These are phyloP conservation scores for Neurospora sp. DNA, from an alignment of 495 filamentous ascomycete genomes.

Conservation along the genomic window DNA sequence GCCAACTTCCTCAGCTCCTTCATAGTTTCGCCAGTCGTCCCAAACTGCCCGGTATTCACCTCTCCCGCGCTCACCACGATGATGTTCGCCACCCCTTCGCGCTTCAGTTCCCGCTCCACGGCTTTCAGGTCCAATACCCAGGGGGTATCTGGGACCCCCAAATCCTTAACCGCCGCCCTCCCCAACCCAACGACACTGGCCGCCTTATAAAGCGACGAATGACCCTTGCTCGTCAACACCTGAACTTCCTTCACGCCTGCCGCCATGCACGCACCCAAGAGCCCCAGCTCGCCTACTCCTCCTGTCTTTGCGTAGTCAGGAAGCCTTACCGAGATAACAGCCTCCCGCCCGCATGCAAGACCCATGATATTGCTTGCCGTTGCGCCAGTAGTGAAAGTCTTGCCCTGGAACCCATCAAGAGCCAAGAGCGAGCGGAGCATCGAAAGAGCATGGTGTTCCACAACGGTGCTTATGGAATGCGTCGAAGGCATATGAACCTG, in stretches of 20 bases:
- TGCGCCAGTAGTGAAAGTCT: conserved; percentile 82
- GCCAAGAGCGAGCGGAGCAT: conserved; percentile 60
- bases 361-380: conserved; percentile 81
- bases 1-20: conserved; percentile 54
- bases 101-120: conserved; percentile 39
- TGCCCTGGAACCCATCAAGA: conserved; percentile 49
- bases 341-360: conserved; percentile 66
- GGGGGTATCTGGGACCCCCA: conserved; percentile 42
- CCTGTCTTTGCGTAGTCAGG: background rate
- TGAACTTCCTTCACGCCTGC: conserved; percentile 58
- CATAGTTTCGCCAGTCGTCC: conserved; percentile 53
- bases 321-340: conserved; percentile 39
- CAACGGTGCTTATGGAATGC: conserved; percentile 60
- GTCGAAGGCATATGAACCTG: conserved; percentile 63
- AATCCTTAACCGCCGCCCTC: conserved; percentile 50
- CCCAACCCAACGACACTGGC: conserved; percentile 75
- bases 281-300: conserved; percentile 56
- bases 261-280: conserved; percentile 53
- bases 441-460: conserved; percentile 61
- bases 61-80: conserved; percentile 74
- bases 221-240: conserved; percentile 68
- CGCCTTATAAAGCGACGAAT: conserved; percentile 76
- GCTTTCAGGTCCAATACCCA: conserved; percentile 58
- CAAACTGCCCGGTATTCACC: conserved; percentile 85
- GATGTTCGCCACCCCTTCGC: conserved; percentile 51